Conservation (phyloP, 2,329 filamentous ascomycete species). For the Tetracladium maxilliforme region DNA sequence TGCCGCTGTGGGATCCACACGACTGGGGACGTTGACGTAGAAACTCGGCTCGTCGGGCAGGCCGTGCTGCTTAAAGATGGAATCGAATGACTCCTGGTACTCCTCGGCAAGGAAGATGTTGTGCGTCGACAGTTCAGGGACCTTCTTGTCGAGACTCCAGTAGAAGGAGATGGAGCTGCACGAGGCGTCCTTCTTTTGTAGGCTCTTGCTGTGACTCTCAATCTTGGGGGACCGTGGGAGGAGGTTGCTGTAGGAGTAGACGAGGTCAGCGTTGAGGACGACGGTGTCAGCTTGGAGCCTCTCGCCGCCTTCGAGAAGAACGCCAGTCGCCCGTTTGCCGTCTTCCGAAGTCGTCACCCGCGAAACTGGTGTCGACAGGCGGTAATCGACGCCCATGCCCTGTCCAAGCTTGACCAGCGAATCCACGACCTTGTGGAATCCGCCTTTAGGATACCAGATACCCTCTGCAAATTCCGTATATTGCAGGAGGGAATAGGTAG, state of each 20-base stretch:
- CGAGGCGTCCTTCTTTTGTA: constrained; percentile 37
- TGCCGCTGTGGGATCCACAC: constrained; percentile 53
- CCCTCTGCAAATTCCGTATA: constrained; percentile 65
- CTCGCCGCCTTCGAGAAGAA: constrained; percentile 41
- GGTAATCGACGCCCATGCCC: constrained; percentile 45
- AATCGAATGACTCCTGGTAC: constrained; percentile 60
- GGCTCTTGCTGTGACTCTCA: constrained; percentile 17
- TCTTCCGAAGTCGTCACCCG: constrained; percentile 36
- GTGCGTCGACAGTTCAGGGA: constrained; percentile 52
- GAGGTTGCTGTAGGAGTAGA: constrained; percentile 60
- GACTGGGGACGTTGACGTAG: constrained; percentile 63
- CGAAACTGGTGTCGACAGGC: constrained; percentile 40
- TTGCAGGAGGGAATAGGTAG: constrained; percentile 59
- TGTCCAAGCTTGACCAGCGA: constrained; percentile 49
- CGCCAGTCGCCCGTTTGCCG: constrained; percentile 38
- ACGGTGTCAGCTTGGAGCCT: constrained; percentile 48
- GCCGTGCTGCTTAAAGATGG: constrained; percentile 55
- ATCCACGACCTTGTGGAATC: constrained; percentile 52
- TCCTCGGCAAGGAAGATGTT: constrained; percentile 67
- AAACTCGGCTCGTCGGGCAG: constrained; percentile 58
- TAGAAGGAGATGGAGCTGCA: constrained; percentile 68
- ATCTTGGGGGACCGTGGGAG: constrained; percentile 22
- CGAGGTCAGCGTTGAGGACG: constrained; percentile 58
- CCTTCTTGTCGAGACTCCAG: constrained; percentile 47
- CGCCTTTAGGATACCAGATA: constrained; percentile 61